Evolutionary conservation across 2,329 filamentous ascomycete species (phyloP), one percentile per base, ranked within the genome.

Genomic region (Claviceps monticola): DNA sequence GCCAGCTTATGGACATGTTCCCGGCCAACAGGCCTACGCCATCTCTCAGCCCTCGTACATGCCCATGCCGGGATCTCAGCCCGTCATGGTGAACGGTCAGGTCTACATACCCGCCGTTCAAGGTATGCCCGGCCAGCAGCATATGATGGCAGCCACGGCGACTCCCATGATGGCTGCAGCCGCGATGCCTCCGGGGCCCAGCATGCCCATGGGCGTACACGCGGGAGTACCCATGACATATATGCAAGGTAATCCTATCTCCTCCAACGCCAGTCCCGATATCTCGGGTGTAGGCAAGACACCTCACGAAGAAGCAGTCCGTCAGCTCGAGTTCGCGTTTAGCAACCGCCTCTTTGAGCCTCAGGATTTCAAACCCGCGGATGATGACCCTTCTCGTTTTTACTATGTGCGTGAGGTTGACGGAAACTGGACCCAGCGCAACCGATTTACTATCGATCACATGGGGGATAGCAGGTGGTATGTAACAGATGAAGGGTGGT

Each of bases 371-470:
- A 78, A 80, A 64, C 80, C 80, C 2, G 71, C 73, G 19, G 79
- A 83, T 59, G 74, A 79, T 56, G 74, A 82, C 64, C 74, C 75
- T 41, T 71, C 71, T 45, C 77, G 79, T 55, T 75, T 78, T 68
- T 84, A 83, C 67, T 78, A 74, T 68, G 72, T 76, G 58, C 75
- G 78, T 53, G 79, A 83, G 66, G 65, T 76, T 57, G 78, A 83
- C 63, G 74, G 76, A 48, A 72, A 74, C 54, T 83, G 75, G 74
- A 75, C 74, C 38, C 71, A 80, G 64, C 74, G 77, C 62, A 78
- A 72, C 62, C 76, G 79, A 36, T 72, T 73, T 63, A 75, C 77
- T 50, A 79, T 84, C 63, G 80, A 83, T 61, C 69, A 72, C 60
- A 71, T 80, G 60, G 74, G 73, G 29, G 68, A 73, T 51, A 73